A percentile compares a stretch with the other conserved stretches of the same genome.
Evolutionary conservation across 2,329 filamentous ascomycete genomes (phyloP).

Genomic region (Metarhizium guizhouense): DNA sequence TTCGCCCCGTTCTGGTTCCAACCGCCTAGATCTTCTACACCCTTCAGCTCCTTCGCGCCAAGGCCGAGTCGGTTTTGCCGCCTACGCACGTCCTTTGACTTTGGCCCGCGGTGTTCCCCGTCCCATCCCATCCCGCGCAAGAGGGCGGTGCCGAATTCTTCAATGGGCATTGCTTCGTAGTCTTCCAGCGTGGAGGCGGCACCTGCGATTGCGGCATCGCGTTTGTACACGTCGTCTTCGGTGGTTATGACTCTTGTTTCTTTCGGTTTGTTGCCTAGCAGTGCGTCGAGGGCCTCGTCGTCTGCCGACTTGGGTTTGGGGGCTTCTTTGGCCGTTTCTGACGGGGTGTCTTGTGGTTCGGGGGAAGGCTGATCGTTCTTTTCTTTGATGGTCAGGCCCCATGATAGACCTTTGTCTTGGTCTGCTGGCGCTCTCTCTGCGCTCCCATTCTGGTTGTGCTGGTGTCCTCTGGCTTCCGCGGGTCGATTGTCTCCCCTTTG

Average conservation of each 20-base stretch:
- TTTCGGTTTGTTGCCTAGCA: conserved; percentile 47
- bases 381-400: conserved; percentile 40
- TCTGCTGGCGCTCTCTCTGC: conserved; percentile 31
- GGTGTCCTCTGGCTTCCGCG: conserved; percentile 41
- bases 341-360: neutral
- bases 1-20: conserved; percentile 66
- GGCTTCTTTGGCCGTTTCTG: neutral
- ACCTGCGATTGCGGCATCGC: conserved; percentile 63
- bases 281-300: conserved; percentile 54
- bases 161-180: conserved; percentile 82
- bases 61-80: conserved; percentile 79
- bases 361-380: conserved; percentile 34
- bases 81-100: conserved; percentile 54
- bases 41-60: conserved; percentile 74
- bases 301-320: conserved; percentile 21
- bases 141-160: conserved; percentile 87
- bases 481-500: conserved; percentile 49
- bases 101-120: conserved; percentile 46
- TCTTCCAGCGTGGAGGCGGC: conserved; percentile 70
- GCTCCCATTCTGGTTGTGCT: conserved; percentile 18
- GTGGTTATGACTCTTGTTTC: conserved; percentile 39
- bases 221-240: conserved; percentile 61
- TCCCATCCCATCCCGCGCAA: conserved; percentile 96
- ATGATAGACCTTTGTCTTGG: conserved; percentile 45
- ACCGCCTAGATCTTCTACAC: conserved; percentile 62